phyloP scores from a whole-genome alignment of 768 basidiomycete genomes.

The Phylloporus sp. region DNA sequence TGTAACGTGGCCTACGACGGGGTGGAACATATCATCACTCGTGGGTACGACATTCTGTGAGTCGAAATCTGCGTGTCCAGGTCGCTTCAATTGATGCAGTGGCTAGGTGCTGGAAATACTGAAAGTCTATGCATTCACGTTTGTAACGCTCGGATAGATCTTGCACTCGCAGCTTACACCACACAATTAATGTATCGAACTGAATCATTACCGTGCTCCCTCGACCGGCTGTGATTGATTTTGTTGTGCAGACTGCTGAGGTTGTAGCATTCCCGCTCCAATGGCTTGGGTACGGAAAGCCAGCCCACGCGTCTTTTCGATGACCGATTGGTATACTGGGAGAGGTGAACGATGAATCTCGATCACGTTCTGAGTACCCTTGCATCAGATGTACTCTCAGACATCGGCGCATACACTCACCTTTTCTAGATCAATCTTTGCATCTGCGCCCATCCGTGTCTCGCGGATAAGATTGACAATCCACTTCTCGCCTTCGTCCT shows the following conservation, averaged over 20 bases:
- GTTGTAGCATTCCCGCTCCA: slow-evolving; percentile 64
- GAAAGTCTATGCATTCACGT: no score
- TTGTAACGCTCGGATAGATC: neutral
- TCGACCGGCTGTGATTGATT: slow-evolving; percentile 29
- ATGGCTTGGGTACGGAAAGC: slow-evolving; percentile 88
- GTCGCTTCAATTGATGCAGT: neutral
- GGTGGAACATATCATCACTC: slow-evolving; percentile 34
- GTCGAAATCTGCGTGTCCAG: slow-evolving; percentile 8
- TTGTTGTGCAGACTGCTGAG: slow-evolving; percentile 28
- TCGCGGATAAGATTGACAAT: slow-evolving; percentile 98
- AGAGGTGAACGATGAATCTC: slow-evolving; percentile 88
- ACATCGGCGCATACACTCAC: slow-evolving; percentile 32
- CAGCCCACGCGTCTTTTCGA: slow-evolving; percentile 91
- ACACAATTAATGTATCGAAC: neutral
- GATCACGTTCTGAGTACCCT: slow-evolving; percentile 76
- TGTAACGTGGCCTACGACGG: slow-evolving; percentile 39
- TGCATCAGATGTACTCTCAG: slow-evolving; percentile 1
- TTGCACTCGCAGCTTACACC: slow-evolving; percentile 9
- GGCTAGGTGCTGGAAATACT: slow-evolving; percentile 38
- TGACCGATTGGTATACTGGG: slow-evolving; percentile 89
- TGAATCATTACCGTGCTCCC: slow-evolving; percentile 20
- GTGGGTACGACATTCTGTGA: slow-evolving; percentile 43
- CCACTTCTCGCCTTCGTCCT: slow-evolving; percentile 98
- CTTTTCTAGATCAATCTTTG: slow-evolving; percentile 96
- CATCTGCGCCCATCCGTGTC: slow-evolving; percentile 93